Evolutionary conservation across 805 yeast species (phyloP), one percentile per base, ranked within the genome.

Genomic region (Wickerhamiella sorbophila): DNA sequence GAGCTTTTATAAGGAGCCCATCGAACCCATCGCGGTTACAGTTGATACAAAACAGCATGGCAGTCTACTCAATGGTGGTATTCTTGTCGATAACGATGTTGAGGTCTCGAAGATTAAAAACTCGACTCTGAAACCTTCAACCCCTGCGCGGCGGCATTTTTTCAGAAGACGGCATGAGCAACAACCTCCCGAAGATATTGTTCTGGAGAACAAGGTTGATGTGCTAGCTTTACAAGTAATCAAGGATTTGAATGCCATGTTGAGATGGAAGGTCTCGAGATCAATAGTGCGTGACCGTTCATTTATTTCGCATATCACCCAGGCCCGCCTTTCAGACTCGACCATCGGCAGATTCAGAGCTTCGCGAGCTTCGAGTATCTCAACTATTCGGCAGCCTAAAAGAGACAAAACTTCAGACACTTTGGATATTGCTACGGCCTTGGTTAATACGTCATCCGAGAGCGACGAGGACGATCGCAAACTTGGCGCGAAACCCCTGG

Each of bases 211-310:
- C 29, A 50, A 49, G 26, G 50, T 59, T 32, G 64, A 60, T 38
- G 33, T 60, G 29, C 48, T 60, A 32, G 56, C 60, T 14, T 56
- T 58, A 33, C 47, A 55, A 18, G 54, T 56, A 15, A 44, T 60
- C 29, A 49, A 55, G 18, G 62, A 59, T 42, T 52, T 57, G 27
- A 49, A 55, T 10, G 44, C 41, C 4, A 38, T 53, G 21, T 12
- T 24, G 10, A 24, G 12, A 24, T 24, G 29, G 29, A 6, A 12
- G 6, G 29, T 12, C 39, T 41, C 19, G 27, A 22, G 29, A 8
- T 24, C 29, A 24, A 24, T 24, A 8, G 29, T 24, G 10, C 29
- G 29, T 12, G 29, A 24, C 29, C 29, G 29, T 12, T 24, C 29
- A 12, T 24, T 24, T 24, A 12, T 12, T 24, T 24, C 29, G 10